phyloP scores from a whole-genome alignment of 1,284 basidiomycete species.

The Anthracocystis walkeri region DNA sequence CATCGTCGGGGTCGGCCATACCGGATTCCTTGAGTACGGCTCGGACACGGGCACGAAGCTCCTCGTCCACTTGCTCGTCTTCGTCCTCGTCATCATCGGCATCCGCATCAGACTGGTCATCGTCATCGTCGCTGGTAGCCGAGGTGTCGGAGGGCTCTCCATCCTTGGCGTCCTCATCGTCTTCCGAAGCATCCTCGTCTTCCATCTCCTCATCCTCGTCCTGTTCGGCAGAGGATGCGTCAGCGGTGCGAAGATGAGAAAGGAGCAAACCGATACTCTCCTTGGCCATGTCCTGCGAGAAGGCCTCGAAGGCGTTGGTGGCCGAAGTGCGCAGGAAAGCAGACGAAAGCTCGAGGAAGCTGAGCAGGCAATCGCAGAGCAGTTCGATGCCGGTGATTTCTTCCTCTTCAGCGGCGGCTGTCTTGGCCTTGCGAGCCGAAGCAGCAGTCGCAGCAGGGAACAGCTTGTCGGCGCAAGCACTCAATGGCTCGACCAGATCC shows the following conservation, averaged over 20 bases:
- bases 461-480: constrained; percentile 62
- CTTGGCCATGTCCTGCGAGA: constrained; percentile 78
- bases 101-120: constrained; percentile 74
- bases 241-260: constrained; percentile 33
- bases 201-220: constrained; percentile 41
- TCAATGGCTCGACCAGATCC: constrained; percentile 60
- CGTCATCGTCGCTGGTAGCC: constrained; percentile 53
- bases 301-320: constrained; percentile 82
- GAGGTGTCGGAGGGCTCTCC: constrained; percentile 40
- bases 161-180: constrained; percentile 68
- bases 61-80: constrained; percentile 74
- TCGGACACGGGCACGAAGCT: constrained; percentile 79
- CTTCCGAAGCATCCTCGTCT: constrained; percentile 28
- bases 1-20: constrained; percentile 73
- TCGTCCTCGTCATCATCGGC: constrained; percentile 71
- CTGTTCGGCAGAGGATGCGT: constrained; percentile 25
- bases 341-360: constrained; percentile 85
- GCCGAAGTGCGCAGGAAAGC: constrained; percentile 84
- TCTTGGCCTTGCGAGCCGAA: constrained; percentile 27
- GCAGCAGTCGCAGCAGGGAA: constrained; percentile 31
- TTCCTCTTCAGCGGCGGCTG: constrained; percentile 68
- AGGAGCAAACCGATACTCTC: constrained; percentile 86
- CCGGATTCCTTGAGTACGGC: constrained; percentile 82
- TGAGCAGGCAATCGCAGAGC: constrained; percentile 87
- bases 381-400: constrained; percentile 80